Percentiles rank a stretch among this genome's conserved stretches.
Evolutionary conservation across 768 basidiomycete genomes (phyloP).

Genomic region (Cystofilobasidium ferigula): DNA sequence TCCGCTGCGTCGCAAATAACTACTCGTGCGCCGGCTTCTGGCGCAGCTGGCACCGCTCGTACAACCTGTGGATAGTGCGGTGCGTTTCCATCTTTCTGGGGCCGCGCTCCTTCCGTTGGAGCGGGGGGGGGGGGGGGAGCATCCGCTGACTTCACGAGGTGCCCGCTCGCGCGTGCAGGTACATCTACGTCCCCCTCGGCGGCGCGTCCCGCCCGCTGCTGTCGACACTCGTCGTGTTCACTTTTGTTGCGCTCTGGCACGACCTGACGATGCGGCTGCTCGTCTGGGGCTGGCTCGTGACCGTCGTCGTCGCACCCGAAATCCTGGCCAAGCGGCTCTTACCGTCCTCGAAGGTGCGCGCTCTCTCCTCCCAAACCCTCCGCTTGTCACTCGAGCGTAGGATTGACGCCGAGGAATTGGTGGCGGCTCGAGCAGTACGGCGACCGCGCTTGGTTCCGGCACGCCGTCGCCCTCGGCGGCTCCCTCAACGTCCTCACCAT

Average conservation of each 20-base stretch:
- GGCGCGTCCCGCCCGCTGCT: constrained; percentile 51
- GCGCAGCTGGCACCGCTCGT: constrained; percentile 92
- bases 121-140: too few species aligned
- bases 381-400: too few species aligned
- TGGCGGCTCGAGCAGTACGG: constrained; percentile 50
- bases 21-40: constrained; percentile 89
- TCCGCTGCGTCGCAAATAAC: constrained; percentile 96
- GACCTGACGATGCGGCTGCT: constrained; percentile 77
- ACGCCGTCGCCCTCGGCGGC: constrained; percentile 68
- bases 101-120: neutral
- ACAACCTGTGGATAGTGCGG: constrained; percentile 91
- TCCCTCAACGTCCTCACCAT: constrained; percentile 75
- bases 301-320: constrained; percentile 81
- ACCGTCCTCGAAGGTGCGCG: constrained; percentile 37
- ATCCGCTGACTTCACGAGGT: too few species aligned
- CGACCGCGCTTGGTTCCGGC: constrained; percentile 64
- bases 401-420: neutral
- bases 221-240: constrained; percentile 71
- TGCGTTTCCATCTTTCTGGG: neutral
- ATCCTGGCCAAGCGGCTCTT: constrained; percentile 52
- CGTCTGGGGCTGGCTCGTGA: constrained; percentile 94
- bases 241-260: constrained; percentile 97
- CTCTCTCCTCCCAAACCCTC: neutral
- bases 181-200: constrained; percentile 88
- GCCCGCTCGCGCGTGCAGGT: too few species aligned